Evolutionary conservation across 768 basidiomycete species (phyloP), one percentile per base, ranked within the genome.

Genomic region (Glaciozyma martinii): DNA sequence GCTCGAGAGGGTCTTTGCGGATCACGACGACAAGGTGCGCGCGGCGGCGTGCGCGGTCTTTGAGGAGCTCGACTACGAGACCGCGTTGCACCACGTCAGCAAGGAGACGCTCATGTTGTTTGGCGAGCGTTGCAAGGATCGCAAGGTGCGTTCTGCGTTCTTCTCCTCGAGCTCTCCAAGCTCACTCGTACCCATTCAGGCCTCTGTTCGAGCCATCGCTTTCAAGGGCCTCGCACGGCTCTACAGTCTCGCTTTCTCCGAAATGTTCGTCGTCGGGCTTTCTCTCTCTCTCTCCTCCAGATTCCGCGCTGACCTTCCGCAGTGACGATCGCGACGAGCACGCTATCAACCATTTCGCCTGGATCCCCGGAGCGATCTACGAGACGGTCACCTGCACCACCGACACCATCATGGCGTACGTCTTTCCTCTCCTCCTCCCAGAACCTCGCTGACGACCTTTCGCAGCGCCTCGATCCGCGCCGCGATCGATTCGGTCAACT

Each of bases 1-100:
- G 5, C 78, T 83, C 43, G 77, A 93, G 40, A 73, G 77, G 19
- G 93, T 93, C 72, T 77, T 94, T 8, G 71, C 82, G 1, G 95
- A 99, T 75, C 86, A 89, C 0, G 95, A 98, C 68, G 95, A 97
- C 65, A 89, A 85, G 73, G 86, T 99, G 49, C 84, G 95, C 33
- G 84, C 87, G 9, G 86, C 90, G 1, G 85, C 85, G 1, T 94
- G 91, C 79, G 85, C 82, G 72, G 77, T 89, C 16, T 90, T 90
- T 70, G 84, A 85, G 2, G 82, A 85, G 61, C 78, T 98, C 16
- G 93, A 97, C 75, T 97, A 90, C 73, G 95, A 99, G 76, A 87
- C 86, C 0, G 87, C 85, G 0, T 75, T 91, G 40, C 92, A 94
- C 74, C 85, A 90, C 71, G 84, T 93, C 33, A 82, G 84, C 13